Base-by-base conservation (phyloP, 192 early-diverging fungal species). In the Ambispora gerdemannii region DNA sequence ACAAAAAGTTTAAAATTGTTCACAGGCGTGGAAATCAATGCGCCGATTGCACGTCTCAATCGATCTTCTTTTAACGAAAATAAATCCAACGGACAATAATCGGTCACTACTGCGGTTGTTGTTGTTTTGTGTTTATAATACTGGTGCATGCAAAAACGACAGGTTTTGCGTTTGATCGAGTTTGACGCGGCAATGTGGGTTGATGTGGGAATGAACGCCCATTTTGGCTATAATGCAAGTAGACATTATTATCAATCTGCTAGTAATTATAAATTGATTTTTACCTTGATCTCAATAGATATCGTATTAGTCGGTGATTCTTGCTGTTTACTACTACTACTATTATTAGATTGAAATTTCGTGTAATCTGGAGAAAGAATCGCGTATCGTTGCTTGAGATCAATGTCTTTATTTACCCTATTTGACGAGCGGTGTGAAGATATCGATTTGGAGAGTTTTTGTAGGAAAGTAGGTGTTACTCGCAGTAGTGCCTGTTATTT, bases 131-230 rank as follows among this genome's bases (percentile, higher is more conserved):
- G 72, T 73, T 91, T 89, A 13, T 62, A 71, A 33, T 83, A 67
- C 65, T 91, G 85, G 61, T 93, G 84, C 90, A 93, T 90, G 75
- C 91, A 93, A 72, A 85, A 90, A 3, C 88, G 86, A 59, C 91
- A 93, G 11, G 85, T 84, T 15, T 78, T 76, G 17, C 61, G 72
- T 69, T 90, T 91, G 32, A 84, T 78, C 17, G 56, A 71, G 25
- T 78, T 63, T 17, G 64, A 67, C 1, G 66, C 47, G 0, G 74
- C 63, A 15, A 89, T 78, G 22, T 64, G 71, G 28, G 61, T 17
- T 2, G 87, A 82, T 10, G 35, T 67, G 10, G 88, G 82, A 15
- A 91, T 70, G 59, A 88, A 90, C 19, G 87, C 89, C 88, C 90
- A 91, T 63, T 91, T 91, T 60, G 90, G 89, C 84, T 85, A 60